Evolutionary conservation across 2,329 filamentous ascomycete species (phyloP), one percentile per base, ranked within the genome.

Genomic region (Diaporthe eres): DNA sequence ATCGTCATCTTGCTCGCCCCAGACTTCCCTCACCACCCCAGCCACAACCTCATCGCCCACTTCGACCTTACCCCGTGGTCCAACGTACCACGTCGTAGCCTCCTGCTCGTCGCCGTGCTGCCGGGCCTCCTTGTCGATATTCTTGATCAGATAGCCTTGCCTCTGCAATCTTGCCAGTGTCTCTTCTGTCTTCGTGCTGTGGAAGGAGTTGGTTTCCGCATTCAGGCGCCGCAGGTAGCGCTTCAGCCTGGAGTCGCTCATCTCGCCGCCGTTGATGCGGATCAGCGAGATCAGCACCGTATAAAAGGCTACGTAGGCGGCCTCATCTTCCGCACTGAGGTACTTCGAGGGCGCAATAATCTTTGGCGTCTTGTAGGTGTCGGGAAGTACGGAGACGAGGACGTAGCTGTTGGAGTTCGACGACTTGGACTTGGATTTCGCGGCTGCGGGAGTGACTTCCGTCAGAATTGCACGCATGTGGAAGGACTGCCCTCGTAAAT

Each of bases 51-150:
- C 89, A n/a, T 92, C 88, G 0, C 94, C 94, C 49, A 98, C 90
- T 84, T 98, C 97, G 10, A 96, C 88, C 84, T 94, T 97, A 8
- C 94, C 96, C 31, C 97, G 90, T 8, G 95, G 93, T 0, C 97
- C 97, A 19, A 98, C 90, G 74, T 94, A 90, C 89, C 95, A 99
- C 65, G 94, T 95, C 10, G 95, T 88, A 3, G 91, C 88, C 77
- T 96, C 92, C 10, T 77, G 74, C 51, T 98, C 94, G 37, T 94
- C 94, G 1, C 91, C 92, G 42, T 86, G 79, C 85, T 77, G 72
- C 39, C 84, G 78, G 82, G 81, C 82, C 75, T 87, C 87, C 60
- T 86, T 90, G 79, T 98, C 95, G 28, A 92, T 89, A 68, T 92
- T 89, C 78, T 91, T 94, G 49, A 95, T 88, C 3, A 99, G 86